phyloP scores from a whole-genome alignment of 345 rosid genomes.

The Citrus sp. region DNA sequence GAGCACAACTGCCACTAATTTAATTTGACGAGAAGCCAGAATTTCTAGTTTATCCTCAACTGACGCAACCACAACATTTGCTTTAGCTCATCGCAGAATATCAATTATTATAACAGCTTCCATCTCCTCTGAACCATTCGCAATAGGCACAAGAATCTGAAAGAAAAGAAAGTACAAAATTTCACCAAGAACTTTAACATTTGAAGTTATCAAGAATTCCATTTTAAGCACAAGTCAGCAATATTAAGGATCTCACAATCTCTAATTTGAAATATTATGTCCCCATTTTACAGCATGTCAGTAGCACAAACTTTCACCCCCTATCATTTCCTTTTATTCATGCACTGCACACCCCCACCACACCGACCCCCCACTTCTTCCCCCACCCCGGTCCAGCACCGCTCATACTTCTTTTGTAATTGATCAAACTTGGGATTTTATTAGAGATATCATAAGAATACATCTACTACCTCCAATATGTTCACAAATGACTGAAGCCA shows the following conservation, averaged over 20 bases:
- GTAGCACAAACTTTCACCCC: not conserved
- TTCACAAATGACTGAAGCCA: not conserved
- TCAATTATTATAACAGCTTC: slow-evolving; percentile 83
- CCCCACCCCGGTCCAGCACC: too few relatives aligned
- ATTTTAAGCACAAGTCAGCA: not conserved
- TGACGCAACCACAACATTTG: slow-evolving; percentile 80
- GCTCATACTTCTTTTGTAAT: not conserved
- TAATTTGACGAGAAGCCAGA: slow-evolving; percentile 79
- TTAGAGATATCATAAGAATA: not conserved
- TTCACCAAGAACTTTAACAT: not conserved
- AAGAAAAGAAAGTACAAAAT: slow-evolving; percentile 2
- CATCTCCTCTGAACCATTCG: slow-evolving; percentile 91
- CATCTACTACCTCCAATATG: not conserved
- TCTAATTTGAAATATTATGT: too few relatives aligned
- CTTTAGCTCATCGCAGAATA: slow-evolving; percentile 79
- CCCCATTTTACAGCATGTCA: not conserved
- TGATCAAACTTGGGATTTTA: not conserved
- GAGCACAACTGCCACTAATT: slow-evolving; percentile 77
- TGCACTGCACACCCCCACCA: too few relatives aligned
- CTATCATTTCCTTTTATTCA: not conserved
- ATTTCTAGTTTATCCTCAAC: slow-evolving; percentile 76
- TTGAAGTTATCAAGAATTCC: not conserved
- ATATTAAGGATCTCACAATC: not conserved
- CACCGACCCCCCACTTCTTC: too few relatives aligned
- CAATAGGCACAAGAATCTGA: slow-evolving; percentile 93